Conservation (phyloP, 805 yeast genomes). For the Candida succiphila region DNA sequence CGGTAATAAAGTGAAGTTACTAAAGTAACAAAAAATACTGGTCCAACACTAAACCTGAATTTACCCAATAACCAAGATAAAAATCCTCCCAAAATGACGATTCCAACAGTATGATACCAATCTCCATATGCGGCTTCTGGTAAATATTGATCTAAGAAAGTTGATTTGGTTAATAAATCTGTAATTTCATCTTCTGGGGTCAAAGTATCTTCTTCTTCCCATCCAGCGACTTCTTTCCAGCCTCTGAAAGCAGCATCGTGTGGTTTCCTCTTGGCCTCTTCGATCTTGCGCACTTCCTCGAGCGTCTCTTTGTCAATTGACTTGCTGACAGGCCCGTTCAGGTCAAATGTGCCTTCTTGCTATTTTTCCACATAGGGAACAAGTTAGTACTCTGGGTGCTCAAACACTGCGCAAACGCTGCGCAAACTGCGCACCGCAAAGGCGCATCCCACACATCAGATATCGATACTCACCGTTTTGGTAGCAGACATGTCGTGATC, state of each 20-base stretch:
- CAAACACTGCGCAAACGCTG: no score
- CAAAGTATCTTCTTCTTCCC: slow-evolving; percentile 60
- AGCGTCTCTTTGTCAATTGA: slow-evolving; percentile 14
- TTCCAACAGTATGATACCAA: slow-evolving; percentile 89
- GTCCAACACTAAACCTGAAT: slow-evolving; percentile 67
- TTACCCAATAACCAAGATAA: slow-evolving; percentile 75
- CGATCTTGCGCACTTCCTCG: slow-evolving; percentile 9
- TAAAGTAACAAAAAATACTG: slow-evolving; percentile 64
- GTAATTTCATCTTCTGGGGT: slow-evolving; percentile 60
- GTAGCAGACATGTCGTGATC: no score
- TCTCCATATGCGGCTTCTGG: slow-evolving; percentile 81
- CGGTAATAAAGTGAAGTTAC: slow-evolving; percentile 66
- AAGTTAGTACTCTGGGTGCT: no score
- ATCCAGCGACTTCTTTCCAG: slow-evolving; percentile 91
- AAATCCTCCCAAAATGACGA: slow-evolving; percentile 55
- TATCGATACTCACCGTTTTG: no score
- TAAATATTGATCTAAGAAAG: slow-evolving; percentile 64
- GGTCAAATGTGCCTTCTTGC: no score
- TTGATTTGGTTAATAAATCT: slow-evolving; percentile 61
- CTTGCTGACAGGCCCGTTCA: slow-evolving; percentile 17
- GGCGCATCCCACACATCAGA: no score
- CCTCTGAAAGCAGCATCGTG: slow-evolving; percentile 71
- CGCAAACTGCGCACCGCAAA: no score
- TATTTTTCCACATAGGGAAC: no score
- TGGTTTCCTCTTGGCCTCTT: slow-evolving; percentile 28